Conservation (phyloP, 768 basidiomycete genomes). For the Dictyophora rubrovolvata region DNA sequence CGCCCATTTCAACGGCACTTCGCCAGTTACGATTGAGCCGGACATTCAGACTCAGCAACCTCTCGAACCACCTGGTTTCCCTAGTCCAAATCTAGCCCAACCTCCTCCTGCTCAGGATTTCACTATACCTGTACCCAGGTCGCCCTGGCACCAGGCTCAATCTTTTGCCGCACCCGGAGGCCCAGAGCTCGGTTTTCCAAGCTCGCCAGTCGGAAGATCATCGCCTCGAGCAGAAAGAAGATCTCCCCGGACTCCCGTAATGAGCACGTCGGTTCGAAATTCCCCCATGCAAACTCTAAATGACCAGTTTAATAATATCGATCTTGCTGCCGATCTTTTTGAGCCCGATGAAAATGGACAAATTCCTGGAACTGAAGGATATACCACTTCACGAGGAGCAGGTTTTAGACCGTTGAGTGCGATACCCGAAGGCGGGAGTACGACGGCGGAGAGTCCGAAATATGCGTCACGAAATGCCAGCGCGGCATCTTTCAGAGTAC, state of each 20-base stretch:
- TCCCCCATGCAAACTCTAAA: not conserved
- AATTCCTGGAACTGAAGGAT: not conserved
- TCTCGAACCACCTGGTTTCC: not conserved
- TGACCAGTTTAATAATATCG: not conserved
- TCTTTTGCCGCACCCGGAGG: too few relatives aligned
- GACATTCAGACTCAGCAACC: not conserved
- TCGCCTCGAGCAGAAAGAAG: not conserved
- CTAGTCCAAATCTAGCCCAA: not conserved
- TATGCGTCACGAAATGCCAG: not conserved
- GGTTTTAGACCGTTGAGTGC: not conserved
- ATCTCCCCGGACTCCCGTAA: not conserved
- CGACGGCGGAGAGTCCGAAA: constrained; percentile 1
- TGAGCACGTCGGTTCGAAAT: not conserved
- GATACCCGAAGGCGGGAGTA: constrained; percentile 6
- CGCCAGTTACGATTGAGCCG: too few relatives aligned
- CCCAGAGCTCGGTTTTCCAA: not conserved
- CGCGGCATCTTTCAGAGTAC: not conserved
- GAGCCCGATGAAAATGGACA: not conserved
- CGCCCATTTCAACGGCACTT: not conserved
- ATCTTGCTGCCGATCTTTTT: not conserved
- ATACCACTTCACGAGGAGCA: not conserved
- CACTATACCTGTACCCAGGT: not conserved
- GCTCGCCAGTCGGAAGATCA: not conserved
- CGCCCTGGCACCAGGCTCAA: too few relatives aligned
- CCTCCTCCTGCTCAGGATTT: not conserved